phyloP scores from a whole-genome alignment of 768 basidiomycete genomes.

The Leccinellum albellum region DNA sequence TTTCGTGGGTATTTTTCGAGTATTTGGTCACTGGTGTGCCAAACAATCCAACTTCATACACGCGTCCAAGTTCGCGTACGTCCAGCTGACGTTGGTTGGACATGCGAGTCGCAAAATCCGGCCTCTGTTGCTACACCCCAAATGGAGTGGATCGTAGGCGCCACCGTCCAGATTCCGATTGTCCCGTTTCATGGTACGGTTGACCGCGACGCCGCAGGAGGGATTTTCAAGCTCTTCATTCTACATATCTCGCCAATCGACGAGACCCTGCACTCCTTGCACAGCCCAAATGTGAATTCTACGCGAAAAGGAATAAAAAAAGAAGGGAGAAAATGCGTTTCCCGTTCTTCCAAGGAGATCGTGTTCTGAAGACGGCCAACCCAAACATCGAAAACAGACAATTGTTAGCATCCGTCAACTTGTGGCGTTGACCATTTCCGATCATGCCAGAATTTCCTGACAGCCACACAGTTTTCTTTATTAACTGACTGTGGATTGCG shows the following conservation, averaged over 20 bases:
- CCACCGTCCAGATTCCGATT: neutral
- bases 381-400: neutral
- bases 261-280: neutral
- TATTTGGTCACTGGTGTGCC: neutral
- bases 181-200: neutral
- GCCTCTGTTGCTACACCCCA: neutral
- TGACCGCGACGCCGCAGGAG: constrained; percentile 1
- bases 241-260: constrained; percentile 6
- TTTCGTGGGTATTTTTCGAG: constrained; percentile 11
- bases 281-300: neutral
- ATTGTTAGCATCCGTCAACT: neutral
- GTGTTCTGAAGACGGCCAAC: neutral
- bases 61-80: neutral
- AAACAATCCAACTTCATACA: constrained; percentile 1
- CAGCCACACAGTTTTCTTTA: neutral
- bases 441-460: neutral
- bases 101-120: neutral
- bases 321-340: neutral
- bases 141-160: neutral
- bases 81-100: neutral
- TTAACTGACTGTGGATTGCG: neutral
- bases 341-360: neutral
- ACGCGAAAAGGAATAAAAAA: neutral
- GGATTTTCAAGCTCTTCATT: neutral
- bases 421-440: constrained; percentile 6